Conservation (phyloP, 2,329 filamentous ascomycete species). For the Cladosporium sp. region DNA sequence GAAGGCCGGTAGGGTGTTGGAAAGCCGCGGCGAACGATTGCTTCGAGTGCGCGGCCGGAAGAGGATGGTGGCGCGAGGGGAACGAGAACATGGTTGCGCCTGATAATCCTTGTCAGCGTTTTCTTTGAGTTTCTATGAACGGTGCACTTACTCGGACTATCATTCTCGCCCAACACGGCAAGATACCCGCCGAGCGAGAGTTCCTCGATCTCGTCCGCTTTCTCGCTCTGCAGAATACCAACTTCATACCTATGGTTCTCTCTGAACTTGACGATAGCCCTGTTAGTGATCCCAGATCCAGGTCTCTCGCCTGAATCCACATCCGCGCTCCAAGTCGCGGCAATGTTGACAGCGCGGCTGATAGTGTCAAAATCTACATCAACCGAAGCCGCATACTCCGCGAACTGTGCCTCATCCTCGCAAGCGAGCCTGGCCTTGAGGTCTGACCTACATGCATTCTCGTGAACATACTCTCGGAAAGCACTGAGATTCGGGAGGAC, state of each 20-base stretch:
- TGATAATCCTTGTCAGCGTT: conserved; percentile 18
- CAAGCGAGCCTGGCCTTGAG: conserved; percentile 7
- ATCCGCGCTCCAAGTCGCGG: conserved; percentile 52
- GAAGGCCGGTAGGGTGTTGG: conserved; percentile 67
- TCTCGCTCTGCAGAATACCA: conserved; percentile 64
- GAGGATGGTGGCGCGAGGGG: conserved; percentile 66
- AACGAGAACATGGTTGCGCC: conserved; percentile 78
- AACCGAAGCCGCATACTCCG: conserved; percentile 32
- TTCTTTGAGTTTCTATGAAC: not conserved
- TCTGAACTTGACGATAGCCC: conserved; percentile 4
- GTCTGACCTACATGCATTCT: conserved; percentile 25
- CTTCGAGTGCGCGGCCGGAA: conserved; percentile 33
- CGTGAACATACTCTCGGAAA: conserved; percentile 34
- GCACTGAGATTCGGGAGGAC: conserved; percentile 51
- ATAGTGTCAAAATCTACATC: conserved; percentile 73
- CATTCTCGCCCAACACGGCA: conserved; percentile 69
- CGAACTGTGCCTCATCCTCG: conserved; percentile 9
- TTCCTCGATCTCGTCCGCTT: conserved; percentile 60
- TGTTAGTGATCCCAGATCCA: conserved; percentile 10
- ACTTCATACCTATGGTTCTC: conserved; percentile 59
- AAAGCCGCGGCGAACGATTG: conserved; percentile 50
- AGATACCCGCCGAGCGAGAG: conserved; percentile 72
- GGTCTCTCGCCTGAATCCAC: conserved; percentile 13
- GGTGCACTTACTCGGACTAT: conserved; percentile 50
- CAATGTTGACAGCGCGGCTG: conserved; percentile 59